Base-by-base conservation (phyloP, 352 stramenopile species). In the Globisporangium splendens region DNA sequence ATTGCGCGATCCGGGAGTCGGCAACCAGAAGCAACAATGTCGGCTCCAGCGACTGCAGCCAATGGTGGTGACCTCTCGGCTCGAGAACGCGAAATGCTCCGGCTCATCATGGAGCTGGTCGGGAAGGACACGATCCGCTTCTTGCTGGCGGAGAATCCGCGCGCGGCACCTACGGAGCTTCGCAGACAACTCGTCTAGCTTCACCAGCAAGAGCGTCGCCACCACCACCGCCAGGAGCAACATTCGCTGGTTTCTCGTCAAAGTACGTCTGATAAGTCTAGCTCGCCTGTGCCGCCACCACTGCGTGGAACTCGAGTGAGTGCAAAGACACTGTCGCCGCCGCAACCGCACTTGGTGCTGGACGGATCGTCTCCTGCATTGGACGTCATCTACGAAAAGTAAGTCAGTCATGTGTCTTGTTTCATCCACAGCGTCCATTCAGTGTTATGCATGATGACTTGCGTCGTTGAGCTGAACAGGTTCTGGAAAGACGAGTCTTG, bases 21-120 rank as follows among this genome's bases (percentile, higher is more conserved):
- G 31, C 17, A 24, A 31, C 20, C 24, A 22, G 12, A 20, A 18
- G 46, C 14, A 24, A 5, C 17, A 24, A 13, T 46, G 22, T 42
- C 48, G 18, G 41, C 53, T 3, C 59, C 59, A 17, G 28, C 18
- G 31, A n/a, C 49, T 22, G 8, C 21, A 20, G 17, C 1, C 12
- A 5, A 12, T 24, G 28, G 8, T 4, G n/a, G 46, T 46, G 50
- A 21, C n/a, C 2, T 14, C 7, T 56, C 50, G 14, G 21, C 15
- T 10, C 38, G 50, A 8, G 67, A 75, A 39, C 63, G 54, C 3
- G 56, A 65, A 39, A 50, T 75, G 39, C 56, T 75, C 15, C 59
- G 61, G 8, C 38, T 75, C n/a, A 31, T 75, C 33, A 39, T 75
- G 17, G 58, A 62, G 17, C 46, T 75, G 20, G 54, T 66, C 15